These are phyloP conservation scores for Amanita inopinata DNA, from an alignment of 768 basidiomycete species.

Conservation along the genomic window DNA sequence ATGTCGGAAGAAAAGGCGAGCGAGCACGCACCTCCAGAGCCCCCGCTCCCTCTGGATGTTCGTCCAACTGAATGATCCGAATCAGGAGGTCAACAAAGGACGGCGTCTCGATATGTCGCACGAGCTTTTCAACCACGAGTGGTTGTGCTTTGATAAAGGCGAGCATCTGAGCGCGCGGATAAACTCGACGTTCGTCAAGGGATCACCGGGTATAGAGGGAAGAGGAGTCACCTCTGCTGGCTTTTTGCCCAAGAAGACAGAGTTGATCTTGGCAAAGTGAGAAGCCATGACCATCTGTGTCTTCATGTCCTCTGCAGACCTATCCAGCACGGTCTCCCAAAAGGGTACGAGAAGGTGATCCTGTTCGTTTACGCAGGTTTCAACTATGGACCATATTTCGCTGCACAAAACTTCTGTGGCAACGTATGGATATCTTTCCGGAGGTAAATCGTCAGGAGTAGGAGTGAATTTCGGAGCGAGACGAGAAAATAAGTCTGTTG, in stretches of 20 bases:
- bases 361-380: conserved; percentile 69
- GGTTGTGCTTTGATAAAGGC: conserved; percentile 83
- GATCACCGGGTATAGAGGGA: conserved; percentile 10
- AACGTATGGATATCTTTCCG: conserved; percentile 78
- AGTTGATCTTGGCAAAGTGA: conserved; percentile 92
- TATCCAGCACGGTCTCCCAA: conserved; percentile 84
- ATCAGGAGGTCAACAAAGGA: conserved; percentile 88
- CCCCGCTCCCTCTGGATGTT: conserved; percentile 68
- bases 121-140: conserved; percentile 67
- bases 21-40: conserved; percentile 73
- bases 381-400: conserved; percentile 92
- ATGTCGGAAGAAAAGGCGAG: conserved; percentile 16
- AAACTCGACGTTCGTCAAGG: no score
- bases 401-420: conserved; percentile 93
- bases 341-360: conserved; percentile 74
- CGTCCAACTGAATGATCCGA: conserved; percentile 84
- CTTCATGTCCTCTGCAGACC: conserved; percentile 79
- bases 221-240: conserved; percentile 67
- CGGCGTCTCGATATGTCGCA: conserved; percentile 81
- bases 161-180: conserved; percentile 63
- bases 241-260: conserved; percentile 79
- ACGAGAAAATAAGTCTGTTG: conserved; percentile 9
- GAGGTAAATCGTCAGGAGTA: not conserved
- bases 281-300: conserved; percentile 80
- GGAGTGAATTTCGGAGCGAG: conserved; percentile 2